Base-by-base conservation (phyloP, 2,329 filamentous ascomycete species). In the Fusarium sp. region DNA sequence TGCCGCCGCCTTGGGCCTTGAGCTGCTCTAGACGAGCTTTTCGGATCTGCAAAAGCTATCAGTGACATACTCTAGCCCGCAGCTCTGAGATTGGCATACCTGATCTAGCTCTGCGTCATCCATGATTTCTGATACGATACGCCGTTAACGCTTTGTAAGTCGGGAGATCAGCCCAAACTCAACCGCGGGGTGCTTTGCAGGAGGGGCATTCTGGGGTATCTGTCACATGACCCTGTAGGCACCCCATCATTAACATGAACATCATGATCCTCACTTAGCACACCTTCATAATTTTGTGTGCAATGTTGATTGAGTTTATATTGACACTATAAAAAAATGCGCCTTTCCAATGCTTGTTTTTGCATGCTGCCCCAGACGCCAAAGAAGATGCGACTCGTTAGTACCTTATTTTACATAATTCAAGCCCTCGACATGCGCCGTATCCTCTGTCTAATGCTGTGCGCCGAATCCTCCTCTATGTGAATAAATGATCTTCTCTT, bases 21-120 rank as follows among this genome's bases (percentile, higher is more conserved):
- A 98, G 91, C 84, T 99, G 95, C 81, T 95, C 93, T 56, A 98
- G 90, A 68, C 96, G 94, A 76, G 95, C 95, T 81, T 93, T 92
- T 78, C 95, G 87, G 78, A 98, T 98, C 92, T 97, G 76, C 20
- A 31, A 18, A 6, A 7, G 28, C 13, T 44, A 51, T 72, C 9
- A 72, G 51, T 33, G 6, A 31, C 6, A 3, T 4, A 14, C 17
- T n/a, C 3, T 2, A 7, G 11, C 13, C n/a, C 6, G 28, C 28
- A 14, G 7, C 10, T n/a, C 11, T 7, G 5, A 26, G 7, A 33
- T 28, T 20, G 11, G 40, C 24, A n/a, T 66, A 81, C 81, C 76
- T 81, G 79, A 22, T 82, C 81, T 46, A 83, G 76, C 69, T 83
- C 81, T 39, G 81, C 79, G 68, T 83, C 82, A 69, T 82, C 82